Evolutionary conservation across 495 filamentous ascomycete genomes (phyloP).

Genomic region (Aspergillus incahuasiensis): DNA sequence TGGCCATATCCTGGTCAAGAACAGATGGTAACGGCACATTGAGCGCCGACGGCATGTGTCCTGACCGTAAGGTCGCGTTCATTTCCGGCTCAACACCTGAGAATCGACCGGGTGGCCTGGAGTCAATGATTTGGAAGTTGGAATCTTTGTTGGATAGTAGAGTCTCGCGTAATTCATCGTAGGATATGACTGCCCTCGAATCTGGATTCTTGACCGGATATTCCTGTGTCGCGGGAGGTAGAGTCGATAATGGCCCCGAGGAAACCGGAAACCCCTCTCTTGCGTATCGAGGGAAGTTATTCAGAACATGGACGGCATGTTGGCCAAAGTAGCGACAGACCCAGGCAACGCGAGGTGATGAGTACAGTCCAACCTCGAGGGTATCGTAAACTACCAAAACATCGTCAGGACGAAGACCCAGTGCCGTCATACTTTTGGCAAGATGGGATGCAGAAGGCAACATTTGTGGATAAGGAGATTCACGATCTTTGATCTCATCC

Average conservation of each 20-base stretch:
- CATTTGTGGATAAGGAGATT: conserved; percentile 28
- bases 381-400: conserved; percentile 32
- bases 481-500: conserved; percentile 21
- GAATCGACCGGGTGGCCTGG: conserved; percentile 19
- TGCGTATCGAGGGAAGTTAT: conserved; percentile 28
- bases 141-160: not conserved
- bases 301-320: conserved; percentile 26
- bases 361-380: conserved; percentile 26
- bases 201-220: conserved; percentile 11
- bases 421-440: conserved; percentile 15
- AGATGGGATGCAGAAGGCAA: conserved; percentile 23
- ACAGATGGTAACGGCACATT: conserved; percentile 28
- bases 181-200: conserved; percentile 16
- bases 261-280: conserved; percentile 13
- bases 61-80: conserved; percentile 14
- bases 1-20: conserved; percentile 13
- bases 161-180: conserved; percentile 17
- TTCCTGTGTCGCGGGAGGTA: not conserved
- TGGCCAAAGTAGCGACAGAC: conserved; percentile 27
- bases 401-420: conserved; percentile 25
- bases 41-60: conserved; percentile 29
- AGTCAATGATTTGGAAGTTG: conserved; percentile 20
- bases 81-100: conserved; percentile 12
- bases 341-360: conserved; percentile 29
- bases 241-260: not conserved